These are phyloP conservation scores for Bruguiera gymnorhiza DNA, from an alignment of 345 rosid genomes.

Conservation along the genomic window DNA sequence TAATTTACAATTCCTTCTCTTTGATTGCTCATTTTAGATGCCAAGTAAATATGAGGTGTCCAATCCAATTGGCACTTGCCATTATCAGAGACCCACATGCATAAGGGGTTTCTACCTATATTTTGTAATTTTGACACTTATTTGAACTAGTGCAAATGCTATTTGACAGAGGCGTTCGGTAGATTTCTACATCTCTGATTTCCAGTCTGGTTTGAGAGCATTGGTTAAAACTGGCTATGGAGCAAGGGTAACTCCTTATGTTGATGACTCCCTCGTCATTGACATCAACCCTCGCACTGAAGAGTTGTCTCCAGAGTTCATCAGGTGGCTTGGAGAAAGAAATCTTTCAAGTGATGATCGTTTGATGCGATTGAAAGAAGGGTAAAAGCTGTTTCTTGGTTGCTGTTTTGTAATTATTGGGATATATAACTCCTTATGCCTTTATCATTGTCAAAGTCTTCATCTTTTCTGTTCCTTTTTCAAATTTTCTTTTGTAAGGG, in stretches of 20 bases:
- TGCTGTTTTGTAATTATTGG: neutral
- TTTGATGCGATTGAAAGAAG: slow-evolving; percentile 85
- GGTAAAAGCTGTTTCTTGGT: slow-evolving; percentile 43
- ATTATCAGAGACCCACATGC: neutral
- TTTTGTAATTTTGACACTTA: slow-evolving; percentile 1
- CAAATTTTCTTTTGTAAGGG: too few species aligned
- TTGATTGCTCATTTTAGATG: slow-evolving; percentile 4
- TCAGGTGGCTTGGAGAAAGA: slow-evolving; percentile 79
- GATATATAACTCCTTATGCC: too few species aligned
- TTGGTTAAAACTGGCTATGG: slow-evolving; percentile 90
- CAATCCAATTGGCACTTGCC: neutral
- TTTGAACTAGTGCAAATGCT: neutral
- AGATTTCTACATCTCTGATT: slow-evolving; percentile 98
- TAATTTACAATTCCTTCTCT: neutral
- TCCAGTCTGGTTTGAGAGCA: slow-evolving; percentile 95
- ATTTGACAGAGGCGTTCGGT: slow-evolving; percentile 83
- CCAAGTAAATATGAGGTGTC: neutral
- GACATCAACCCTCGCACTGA: slow-evolving; percentile 70
- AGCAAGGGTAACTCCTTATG: slow-evolving; percentile 80
- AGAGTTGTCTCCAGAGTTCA: slow-evolving; percentile 69
- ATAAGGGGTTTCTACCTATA: neutral
- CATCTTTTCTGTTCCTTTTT: too few species aligned
- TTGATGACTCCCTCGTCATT: slow-evolving; percentile 71
- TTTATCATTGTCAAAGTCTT: too few species aligned
- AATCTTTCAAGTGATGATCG: slow-evolving; percentile 77